phyloP scores from a whole-genome alignment of 371 early-diverging fungal species.

The Haplosporangium sp. region DNA sequence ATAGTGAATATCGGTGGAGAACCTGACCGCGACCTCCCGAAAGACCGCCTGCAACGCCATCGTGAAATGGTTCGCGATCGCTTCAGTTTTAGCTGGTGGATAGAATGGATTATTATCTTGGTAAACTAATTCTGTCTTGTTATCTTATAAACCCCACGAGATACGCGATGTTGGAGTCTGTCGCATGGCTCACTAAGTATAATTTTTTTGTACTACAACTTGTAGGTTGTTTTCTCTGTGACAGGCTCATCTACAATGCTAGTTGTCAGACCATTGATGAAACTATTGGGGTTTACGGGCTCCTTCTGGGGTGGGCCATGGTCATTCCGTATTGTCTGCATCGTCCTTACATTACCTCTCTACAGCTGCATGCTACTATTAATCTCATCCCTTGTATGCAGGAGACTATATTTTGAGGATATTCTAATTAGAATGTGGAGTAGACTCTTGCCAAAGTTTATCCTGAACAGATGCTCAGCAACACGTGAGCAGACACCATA shows the following conservation, averaged over 20 bases:
- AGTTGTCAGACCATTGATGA: constrained; percentile 38
- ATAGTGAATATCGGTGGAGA: constrained; percentile 8
- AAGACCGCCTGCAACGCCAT: constrained; percentile 41
- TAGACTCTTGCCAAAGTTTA: constrained; percentile 56
- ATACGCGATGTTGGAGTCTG: too few relatives aligned
- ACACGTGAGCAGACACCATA: not conserved
- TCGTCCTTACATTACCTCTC: constrained; percentile 60
- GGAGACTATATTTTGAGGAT: constrained; percentile 59
- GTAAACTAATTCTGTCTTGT: constrained; percentile 10
- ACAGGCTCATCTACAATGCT: constrained; percentile 53
- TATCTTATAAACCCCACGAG: too few relatives aligned
- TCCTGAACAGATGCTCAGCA: constrained; percentile 15
- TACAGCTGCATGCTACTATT: constrained; percentile 60
- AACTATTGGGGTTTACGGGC: constrained; percentile 41
- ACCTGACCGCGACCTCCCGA: not conserved
- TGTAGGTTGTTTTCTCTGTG: constrained; percentile 42
- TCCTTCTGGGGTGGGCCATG: constrained; percentile 62
- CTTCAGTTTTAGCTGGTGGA: constrained; percentile 52
- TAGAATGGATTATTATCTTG: constrained; percentile 49
- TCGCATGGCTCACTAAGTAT: too few relatives aligned
- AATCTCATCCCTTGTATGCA: constrained; percentile 61
- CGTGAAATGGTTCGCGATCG: constrained; percentile 45
- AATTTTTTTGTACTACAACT: not conserved
- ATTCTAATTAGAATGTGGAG: constrained; percentile 63
- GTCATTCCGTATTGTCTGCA: constrained; percentile 60